Base-by-base conservation (phyloP, 225 moss, liverwort and hornwort genomes). In the Straminergon stramineum region DNA sequence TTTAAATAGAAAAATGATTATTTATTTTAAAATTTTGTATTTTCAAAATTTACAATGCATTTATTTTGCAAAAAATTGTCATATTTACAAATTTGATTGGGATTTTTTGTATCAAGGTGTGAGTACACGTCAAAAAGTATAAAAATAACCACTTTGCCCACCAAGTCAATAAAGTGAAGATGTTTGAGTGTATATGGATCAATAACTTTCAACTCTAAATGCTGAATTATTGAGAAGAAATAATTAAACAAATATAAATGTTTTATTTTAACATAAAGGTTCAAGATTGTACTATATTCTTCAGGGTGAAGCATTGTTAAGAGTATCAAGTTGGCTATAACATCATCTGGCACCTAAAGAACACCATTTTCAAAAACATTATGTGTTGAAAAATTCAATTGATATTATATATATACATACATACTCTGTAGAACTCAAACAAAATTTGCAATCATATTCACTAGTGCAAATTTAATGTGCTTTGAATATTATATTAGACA, bases 221-320 rank as follows among this genome's bases (percentile, higher is more conserved):
- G 34, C 68, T n/a, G 2, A 69, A 22, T 12, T 10, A n/a, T 80
- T 60, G 10, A 15, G 0, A 22, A 13, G 15, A 15, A 78, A 37
- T 55, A 23, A 4, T 24, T 78, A 16, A n/a, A 39, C 0, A 58
- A 37, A 26, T 0, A 26, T n/a, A 10, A 84, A 60, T 5, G 0
- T 41, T 48, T 34, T 52, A 58, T 61, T 35, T 66, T 79, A 11
- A n/a, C 0, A 22, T 19, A 8, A 52, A 60, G 15, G 16, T 32
- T 74, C 1, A 32, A 67, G 4, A 39, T 68, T 83, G 51, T 93
- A 95, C 95, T 88, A 34, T 95, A 92, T 89, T 95, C 93, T 67
- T 91, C 85, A n/a, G 89, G 95, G 28, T 95, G 61, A 37, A 93
- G 91, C 83, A 95, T 90, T 89, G 90, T 90, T 20, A 93, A 84